phyloP scores from a whole-genome alignment of 2,329 filamentous ascomycete species.

The Hypoxylon sp. region DNA sequence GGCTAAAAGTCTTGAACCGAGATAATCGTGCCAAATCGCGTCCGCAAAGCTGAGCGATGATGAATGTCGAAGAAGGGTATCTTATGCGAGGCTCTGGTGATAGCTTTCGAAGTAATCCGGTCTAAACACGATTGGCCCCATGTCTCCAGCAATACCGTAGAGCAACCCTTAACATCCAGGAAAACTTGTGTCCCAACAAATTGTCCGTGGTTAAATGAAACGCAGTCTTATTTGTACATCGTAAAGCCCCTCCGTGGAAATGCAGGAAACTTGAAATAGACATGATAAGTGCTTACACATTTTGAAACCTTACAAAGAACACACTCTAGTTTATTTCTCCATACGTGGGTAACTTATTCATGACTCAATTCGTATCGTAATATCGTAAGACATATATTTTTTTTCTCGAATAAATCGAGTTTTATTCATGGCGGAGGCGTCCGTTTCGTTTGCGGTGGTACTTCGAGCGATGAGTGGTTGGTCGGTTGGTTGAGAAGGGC shows the following conservation, averaged over 20 bases:
- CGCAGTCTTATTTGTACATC: neutral
- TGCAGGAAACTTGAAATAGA: neutral
- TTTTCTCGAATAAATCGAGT: neutral
- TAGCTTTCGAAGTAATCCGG: neutral
- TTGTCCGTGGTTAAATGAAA: neutral
- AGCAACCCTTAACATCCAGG: neutral
- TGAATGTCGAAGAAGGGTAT: neutral
- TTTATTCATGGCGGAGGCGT: constrained; percentile 9
- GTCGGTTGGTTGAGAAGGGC: neutral
- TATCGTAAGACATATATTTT: neutral
- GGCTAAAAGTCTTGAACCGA: neutral
- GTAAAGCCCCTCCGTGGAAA: neutral
- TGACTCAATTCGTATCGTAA: neutral
- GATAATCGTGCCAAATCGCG: neutral
- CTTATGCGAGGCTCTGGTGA: too few relatives aligned
- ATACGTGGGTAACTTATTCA: neutral
- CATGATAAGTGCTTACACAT: neutral
- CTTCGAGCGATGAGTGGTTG: neutral
- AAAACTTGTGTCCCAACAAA: neutral
- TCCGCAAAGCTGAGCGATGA: neutral
- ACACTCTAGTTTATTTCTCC: neutral
- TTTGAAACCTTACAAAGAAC: neutral
- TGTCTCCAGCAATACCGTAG: neutral
- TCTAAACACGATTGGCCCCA: neutral
- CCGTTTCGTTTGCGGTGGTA: constrained; percentile 6